Base-by-base conservation (phyloP, 768 basidiomycete genomes). In the Hysterangium stoloniferum region DNA sequence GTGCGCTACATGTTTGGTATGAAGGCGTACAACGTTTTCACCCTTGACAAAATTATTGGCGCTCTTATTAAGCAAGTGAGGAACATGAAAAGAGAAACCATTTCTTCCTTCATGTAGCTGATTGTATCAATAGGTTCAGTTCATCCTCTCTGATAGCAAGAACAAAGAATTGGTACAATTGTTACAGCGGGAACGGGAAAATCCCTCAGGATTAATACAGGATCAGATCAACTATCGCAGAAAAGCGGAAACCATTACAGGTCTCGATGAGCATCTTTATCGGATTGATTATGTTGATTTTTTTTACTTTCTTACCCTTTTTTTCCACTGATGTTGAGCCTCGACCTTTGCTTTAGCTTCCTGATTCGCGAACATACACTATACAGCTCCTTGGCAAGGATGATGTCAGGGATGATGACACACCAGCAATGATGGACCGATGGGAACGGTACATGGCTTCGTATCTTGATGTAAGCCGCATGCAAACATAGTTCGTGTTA, bases 21-120 rank as follows among this genome's bases (percentile, higher is more conserved):
- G 37, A 79, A 87, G 24, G 82, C 82, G 0, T 97, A 90, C 65
- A 85, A 84, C 61, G 78, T 92, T 59, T 99, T 96, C 66, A 97
- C 95, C 0, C 72, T 96, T 22, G 95, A 99, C 68, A 93, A 96
- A 65, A 73, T 97, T 31, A 76, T 97, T 36, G 86, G 86, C 1
- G 74, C 80, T 1, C 75, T 97, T 54, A 82, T 99, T 66, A 97
- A 96, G 62, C 91, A 94, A 69, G 89, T 87, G 34, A 49, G 71
- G 59, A 13, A 17, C 20, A 45, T 22, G n/a, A n/a, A n/a, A n/a
- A n/a, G n/a, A n/a, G n/a, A n/a, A n/a, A n/a, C n/a, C n/a, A 15
- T 20, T 5, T 7, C 9, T 15, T 28, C 38, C 34, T n/a, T 45
- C 40, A 46, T 29, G 24, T 6, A 11, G 19, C 19, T 56, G 35